These are phyloP conservation scores for Metarhizium robertsii DNA, from an alignment of 2,329 filamentous ascomycete genomes.

Conservation along the genomic window DNA sequence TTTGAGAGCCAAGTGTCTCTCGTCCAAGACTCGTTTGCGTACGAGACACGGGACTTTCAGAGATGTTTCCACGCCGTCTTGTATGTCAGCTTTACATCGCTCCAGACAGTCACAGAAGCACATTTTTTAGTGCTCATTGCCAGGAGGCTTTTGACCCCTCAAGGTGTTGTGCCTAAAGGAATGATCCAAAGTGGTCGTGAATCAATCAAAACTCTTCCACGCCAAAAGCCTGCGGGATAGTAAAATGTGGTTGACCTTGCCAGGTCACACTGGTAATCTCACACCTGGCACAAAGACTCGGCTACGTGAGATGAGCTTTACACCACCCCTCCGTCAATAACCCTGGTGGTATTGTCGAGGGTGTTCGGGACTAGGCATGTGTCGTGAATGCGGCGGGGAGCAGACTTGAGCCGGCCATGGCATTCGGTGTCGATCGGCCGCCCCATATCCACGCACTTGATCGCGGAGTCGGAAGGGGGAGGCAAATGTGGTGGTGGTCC, in stretches of 20 bases:
- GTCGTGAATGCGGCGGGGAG: background rate
- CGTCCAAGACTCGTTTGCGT: background rate
- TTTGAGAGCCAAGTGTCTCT: background rate
- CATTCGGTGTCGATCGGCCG: background rate
- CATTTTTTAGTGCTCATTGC: background rate
- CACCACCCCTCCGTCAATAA: too few relatives aligned
- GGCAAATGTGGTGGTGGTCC: background rate
- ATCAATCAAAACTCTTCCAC: background rate
- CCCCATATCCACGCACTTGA: background rate
- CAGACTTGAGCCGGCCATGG: background rate
- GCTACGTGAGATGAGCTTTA: background rate
- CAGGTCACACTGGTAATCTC: background rate
- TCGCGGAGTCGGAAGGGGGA: background rate
- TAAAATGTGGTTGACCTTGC: background rate
- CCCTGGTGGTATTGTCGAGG: too few relatives aligned
- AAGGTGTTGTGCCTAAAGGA: background rate
- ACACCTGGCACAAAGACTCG: background rate
- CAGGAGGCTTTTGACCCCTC: background rate
- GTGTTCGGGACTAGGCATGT: too few relatives aligned
- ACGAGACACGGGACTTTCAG: background rate
- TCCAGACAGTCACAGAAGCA: background rate
- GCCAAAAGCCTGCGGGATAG: background rate
- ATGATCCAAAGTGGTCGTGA: background rate
- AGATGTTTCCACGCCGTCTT: background rate
- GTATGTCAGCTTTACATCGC: background rate